Base-by-base conservation (phyloP, 2,329 filamentous ascomycete genomes). In the Zasmidium citrigriseum region DNA sequence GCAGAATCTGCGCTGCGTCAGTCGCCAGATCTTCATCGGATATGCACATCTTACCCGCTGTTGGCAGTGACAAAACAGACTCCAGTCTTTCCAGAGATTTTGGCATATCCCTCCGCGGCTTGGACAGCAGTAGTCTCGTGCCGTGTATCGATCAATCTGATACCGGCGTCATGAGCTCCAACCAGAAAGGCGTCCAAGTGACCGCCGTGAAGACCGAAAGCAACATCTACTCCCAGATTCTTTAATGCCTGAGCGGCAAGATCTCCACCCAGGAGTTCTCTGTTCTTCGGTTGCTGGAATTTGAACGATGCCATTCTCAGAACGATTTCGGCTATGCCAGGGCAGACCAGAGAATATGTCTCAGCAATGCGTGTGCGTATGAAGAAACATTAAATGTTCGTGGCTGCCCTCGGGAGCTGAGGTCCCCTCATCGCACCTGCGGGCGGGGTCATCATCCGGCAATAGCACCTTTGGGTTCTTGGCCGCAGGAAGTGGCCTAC, bases 91-190 rank as follows among this genome's bases (percentile, higher is more conserved):
- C 73, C 73, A n/a, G 70, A 74, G 46, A 79, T 67, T 60, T 78
- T 79, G 1, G 76, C 70, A 64, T 80, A 80, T 7, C 74, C 75
- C 63, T 80, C 77, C 0, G 78, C 78, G 7, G 78, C 79, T 63
- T 80, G 77, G 2, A 81, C 76, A 12, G 78, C 78, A 14, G 75
- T 76, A 1, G 78, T 78, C 62, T 81, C 78, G 62, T 81, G 79
- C 45, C 78, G 66, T 0, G 76, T 80, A 59, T 81, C 77, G 22
- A 80, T 68, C 2, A 80, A 70, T 4, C 69, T 70, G 48, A 80
- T 80, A 12, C 73, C 77, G 14, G 68, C 59, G 21, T 72, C 68
- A 3, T 72, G 70, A 54, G 75, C 77, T 5, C 77, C 79, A 65
- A 80, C 73, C 1, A 81, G 67, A 58, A 81, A 80, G 14, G 78